These are phyloP conservation scores for Knoxia roxburghii DNA, from an alignment of 257 asterid species.

Conservation along the genomic window DNA sequence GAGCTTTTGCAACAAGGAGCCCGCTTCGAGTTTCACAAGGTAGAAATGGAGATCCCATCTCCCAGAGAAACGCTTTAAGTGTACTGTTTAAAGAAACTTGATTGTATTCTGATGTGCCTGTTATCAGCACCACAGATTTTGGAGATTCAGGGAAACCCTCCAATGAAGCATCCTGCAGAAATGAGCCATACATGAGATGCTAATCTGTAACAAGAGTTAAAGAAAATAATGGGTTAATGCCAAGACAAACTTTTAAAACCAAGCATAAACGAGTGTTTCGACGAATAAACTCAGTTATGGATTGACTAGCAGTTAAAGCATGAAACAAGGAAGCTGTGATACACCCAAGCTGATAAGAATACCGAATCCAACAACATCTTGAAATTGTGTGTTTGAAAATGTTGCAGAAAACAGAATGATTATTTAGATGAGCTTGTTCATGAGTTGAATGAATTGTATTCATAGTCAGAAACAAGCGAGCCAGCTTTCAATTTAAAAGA, in stretches of 20 bases:
- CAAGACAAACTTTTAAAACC: background rate
- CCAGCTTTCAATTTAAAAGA: background rate
- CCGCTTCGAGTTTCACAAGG: conserved; percentile 83
- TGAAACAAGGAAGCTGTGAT: background rate
- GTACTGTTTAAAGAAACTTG: conserved; percentile 69
- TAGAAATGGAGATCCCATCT: conserved; percentile 93
- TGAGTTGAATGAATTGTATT: background rate
- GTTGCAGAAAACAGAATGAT: background rate
- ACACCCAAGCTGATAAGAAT: background rate
- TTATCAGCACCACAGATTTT: conserved; percentile 79
- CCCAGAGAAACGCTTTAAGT: conserved; percentile 87
- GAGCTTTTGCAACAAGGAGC: conserved; percentile 74
- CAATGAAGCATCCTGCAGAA: conserved; percentile 86
- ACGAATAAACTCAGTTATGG: background rate
- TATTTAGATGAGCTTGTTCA: background rate
- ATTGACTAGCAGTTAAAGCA: background rate
- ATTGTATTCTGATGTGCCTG: conserved; percentile 82
- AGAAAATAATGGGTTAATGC: background rate
- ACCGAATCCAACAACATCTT: background rate
- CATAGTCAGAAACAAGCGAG: background rate
- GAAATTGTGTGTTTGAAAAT: background rate
- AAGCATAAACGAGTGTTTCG: background rate
- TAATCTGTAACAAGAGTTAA: background rate
- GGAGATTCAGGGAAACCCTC: conserved; percentile 94
- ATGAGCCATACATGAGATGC: conserved; percentile 11